A percentile compares a stretch with the other conserved stretches of the same genome.
phyloP scores from a whole-genome alignment of 495 filamentous ascomycete genomes.

The Penicillium angulare region DNA sequence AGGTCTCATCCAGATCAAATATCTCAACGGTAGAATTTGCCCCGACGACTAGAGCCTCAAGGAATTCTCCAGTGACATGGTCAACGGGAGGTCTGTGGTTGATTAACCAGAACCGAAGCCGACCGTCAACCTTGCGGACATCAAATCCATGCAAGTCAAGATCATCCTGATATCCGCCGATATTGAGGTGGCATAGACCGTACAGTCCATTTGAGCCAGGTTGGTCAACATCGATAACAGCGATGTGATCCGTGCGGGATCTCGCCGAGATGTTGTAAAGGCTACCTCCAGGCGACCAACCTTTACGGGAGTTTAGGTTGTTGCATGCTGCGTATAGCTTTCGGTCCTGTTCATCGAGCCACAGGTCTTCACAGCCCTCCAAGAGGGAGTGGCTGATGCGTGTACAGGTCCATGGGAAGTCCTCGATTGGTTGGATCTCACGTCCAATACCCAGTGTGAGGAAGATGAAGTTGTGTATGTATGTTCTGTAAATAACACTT shows the following conservation, averaged over 20 bases:
- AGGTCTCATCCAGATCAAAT: slow-evolving; percentile 17
- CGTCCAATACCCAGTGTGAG: slow-evolving; percentile 23
- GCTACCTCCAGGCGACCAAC: slow-evolving; percentile 17
- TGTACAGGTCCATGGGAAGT: slow-evolving; percentile 29
- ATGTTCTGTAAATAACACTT: background rate
- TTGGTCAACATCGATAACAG: slow-evolving; percentile 28
- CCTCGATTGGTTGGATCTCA: slow-evolving; percentile 24
- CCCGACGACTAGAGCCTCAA: slow-evolving; percentile 26
- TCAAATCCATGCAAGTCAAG: slow-evolving; percentile 36
- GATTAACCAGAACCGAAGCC: slow-evolving; percentile 35
- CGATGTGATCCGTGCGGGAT: slow-evolving; percentile 30
- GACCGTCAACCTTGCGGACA: slow-evolving; percentile 10
- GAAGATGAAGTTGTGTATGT: slow-evolving; percentile 12
- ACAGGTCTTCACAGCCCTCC: slow-evolving; percentile 41
- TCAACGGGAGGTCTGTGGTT: slow-evolving; percentile 41
- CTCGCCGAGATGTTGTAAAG: slow-evolving; percentile 14
- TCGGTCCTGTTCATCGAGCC: slow-evolving; percentile 31
- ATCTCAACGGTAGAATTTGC: slow-evolving; percentile 41
- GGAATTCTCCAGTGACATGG: slow-evolving; percentile 24
- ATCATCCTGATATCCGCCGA: slow-evolving; percentile 21
- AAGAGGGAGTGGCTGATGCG: slow-evolving; percentile 31
- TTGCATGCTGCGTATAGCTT: slow-evolving; percentile 35
- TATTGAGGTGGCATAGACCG: slow-evolving; percentile 17
- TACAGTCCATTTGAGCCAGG: slow-evolving; percentile 18
- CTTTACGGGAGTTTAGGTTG: slow-evolving; percentile 4